Evolutionary conservation across 2,329 filamentous ascomycete genomes (phyloP).

Genomic region (Diaporthe sp.): DNA sequence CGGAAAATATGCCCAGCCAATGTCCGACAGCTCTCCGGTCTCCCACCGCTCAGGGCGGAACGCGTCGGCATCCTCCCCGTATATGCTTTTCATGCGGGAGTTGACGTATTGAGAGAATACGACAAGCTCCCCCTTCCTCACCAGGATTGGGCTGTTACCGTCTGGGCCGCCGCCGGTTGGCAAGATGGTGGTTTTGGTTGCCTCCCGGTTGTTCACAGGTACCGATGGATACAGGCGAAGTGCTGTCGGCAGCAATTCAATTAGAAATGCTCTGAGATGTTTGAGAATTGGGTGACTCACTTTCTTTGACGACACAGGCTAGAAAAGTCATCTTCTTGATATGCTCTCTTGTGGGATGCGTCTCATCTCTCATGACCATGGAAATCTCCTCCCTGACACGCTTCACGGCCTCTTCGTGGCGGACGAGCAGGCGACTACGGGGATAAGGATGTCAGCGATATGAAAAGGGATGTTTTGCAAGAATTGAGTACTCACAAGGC

Average conservation of each 20-base stretch:
- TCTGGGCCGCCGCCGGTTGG: slow-evolving; percentile 53
- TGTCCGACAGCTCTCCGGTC: slow-evolving; percentile 43
- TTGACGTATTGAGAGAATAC: slow-evolving; percentile 49
- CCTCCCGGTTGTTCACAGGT: slow-evolving; percentile 51
- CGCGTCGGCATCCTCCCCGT: slow-evolving; percentile 51
- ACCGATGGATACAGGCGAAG: slow-evolving; percentile 53
- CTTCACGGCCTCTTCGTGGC: slow-evolving; percentile 42
- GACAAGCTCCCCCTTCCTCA: slow-evolving; percentile 48
- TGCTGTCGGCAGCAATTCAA: background rate
- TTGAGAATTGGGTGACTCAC: background rate
- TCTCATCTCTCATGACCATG: slow-evolving; percentile 40
- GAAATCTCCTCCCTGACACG: slow-evolving; percentile 43
- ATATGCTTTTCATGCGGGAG: slow-evolving; percentile 53
- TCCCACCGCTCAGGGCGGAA: slow-evolving; percentile 57
- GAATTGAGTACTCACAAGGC: slow-evolving; percentile 36
- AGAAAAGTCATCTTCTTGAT: slow-evolving; percentile 40
- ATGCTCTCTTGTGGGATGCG: background rate
- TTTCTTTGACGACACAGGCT: slow-evolving; percentile 42
- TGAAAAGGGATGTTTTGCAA: background rate
- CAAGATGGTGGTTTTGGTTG: slow-evolving; percentile 49
- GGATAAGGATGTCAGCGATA: background rate
- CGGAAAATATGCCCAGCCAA: slow-evolving; percentile 52
- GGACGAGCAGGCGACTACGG: slow-evolving; percentile 42
- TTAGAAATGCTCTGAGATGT: background rate
- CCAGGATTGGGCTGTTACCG: slow-evolving; percentile 49